Percentiles rank a stretch among this genome's conserved stretches.
phyloP scores from a whole-genome alignment of 2,329 filamentous ascomycete species.

The Ascochyta fabae region DNA sequence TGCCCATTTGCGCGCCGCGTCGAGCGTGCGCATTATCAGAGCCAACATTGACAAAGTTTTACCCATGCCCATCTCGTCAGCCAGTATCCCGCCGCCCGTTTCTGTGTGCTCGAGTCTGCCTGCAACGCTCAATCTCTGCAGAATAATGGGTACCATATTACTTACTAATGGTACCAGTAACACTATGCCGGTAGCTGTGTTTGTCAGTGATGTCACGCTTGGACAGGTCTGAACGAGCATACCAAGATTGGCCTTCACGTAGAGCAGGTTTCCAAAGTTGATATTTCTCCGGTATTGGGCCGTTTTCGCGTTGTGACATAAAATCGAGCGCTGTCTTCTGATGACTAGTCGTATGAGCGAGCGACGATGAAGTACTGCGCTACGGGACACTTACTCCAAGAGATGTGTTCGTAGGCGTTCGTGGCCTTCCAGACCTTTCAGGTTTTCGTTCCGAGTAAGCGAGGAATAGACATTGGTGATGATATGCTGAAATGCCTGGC shows the following conservation, averaged over 20 bases:
- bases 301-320: slow-evolving; percentile 39
- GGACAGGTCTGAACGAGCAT: background rate
- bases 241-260: slow-evolving; percentile 31
- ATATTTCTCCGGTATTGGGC: slow-evolving; percentile 38
- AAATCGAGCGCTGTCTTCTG: slow-evolving; percentile 40
- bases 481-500: slow-evolving; percentile 21
- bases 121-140: background rate
- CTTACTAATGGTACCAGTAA: slow-evolving; percentile 47
- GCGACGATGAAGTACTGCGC: background rate
- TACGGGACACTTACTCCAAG: slow-evolving; percentile 4
- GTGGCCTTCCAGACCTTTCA: slow-evolving; percentile 32
- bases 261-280: slow-evolving; percentile 34
- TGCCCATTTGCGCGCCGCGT: slow-evolving; percentile 48
- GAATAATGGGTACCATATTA: background rate
- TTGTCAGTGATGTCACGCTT: background rate
- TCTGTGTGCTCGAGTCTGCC: slow-evolving; percentile 27
- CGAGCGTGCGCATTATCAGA: slow-evolving; percentile 54
- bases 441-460: slow-evolving; percentile 23
- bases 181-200: slow-evolving; percentile 47
- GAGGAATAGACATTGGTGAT: slow-evolving; percentile 31
- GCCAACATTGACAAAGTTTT: slow-evolving; percentile 63
- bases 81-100: slow-evolving; percentile 58
- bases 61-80: slow-evolving; percentile 68
- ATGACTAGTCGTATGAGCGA: slow-evolving; percentile 14
- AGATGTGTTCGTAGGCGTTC: slow-evolving; percentile 28